Conservation (phyloP, 1,284 basidiomycete genomes). For the Ustilago cynodontis region DNA sequence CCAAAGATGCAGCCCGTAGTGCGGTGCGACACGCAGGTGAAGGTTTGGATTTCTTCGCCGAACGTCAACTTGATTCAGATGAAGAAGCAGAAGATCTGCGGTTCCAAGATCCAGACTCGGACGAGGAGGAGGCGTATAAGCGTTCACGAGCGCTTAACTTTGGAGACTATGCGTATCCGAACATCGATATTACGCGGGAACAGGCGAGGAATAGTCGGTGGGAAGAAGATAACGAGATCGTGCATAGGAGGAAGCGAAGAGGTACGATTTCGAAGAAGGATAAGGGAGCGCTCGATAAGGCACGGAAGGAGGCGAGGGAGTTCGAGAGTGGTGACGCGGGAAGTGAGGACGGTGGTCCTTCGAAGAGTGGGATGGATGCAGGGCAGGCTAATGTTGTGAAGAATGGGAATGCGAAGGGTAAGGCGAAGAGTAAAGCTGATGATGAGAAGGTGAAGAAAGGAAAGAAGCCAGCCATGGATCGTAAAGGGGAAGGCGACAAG, state of each 20-base stretch:
- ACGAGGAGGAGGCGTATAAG: constrained; percentile 78
- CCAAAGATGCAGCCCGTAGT: constrained; percentile 27
- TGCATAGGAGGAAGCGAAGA: constrained; percentile 43
- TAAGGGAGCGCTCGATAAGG: not conserved
- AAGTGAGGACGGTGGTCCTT: not conserved
- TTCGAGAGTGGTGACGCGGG: not conserved
- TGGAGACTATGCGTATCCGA: constrained; percentile 92
- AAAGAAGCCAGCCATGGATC: constrained; percentile 13
- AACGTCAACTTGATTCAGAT: constrained; percentile 62
- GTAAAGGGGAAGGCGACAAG: not conserved
- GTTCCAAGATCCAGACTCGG: constrained; percentile 76
- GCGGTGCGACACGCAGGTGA: constrained; percentile 43
- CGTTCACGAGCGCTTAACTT: constrained; percentile 82
- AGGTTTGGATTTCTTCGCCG: constrained; percentile 49
- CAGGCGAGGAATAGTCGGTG: constrained; percentile 42
- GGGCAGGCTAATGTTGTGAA: constrained; percentile 3
- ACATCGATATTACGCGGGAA: constrained; percentile 85
- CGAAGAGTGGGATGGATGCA: constrained; percentile 3
- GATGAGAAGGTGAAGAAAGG: not conserved
- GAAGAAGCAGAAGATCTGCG: constrained; percentile 74
- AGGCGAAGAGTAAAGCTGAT: constrained; percentile 17
- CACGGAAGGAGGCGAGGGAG: constrained; percentile 8
- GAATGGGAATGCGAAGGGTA: constrained; percentile 12
- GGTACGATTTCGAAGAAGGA: constrained; percentile 38
- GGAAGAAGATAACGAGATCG: constrained; percentile 54